Evolutionary conservation across 2,329 filamentous ascomycete genomes (phyloP), one percentile per base, ranked within the genome.

Genomic region (Simplicillium sp.): DNA sequence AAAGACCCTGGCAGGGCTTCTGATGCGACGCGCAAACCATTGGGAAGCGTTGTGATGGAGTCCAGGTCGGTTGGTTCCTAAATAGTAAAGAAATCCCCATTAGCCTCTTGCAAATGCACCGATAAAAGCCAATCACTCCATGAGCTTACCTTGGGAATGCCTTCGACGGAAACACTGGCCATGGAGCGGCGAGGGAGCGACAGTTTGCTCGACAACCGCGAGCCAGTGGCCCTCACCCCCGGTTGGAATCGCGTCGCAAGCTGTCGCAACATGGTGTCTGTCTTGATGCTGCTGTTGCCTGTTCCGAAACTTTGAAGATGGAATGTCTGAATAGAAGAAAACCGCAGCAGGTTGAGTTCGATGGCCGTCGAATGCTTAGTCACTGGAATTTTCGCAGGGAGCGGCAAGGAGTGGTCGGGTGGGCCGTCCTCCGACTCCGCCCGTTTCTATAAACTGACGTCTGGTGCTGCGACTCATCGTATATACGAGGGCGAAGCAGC

Each of bases 1-100:
- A 98, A 98, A 51, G 89, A 89, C 34, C 92, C 92, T 1, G 90
- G 89, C 11, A 97, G 75, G 42, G 89, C 88, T 61, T 98, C 92
- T 35, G 90, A 95, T 17, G 92, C 92, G 44, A 98, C 87, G 43
- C 90, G 86, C 49, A 98, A 69, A 56, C 92, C 92, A 73, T 98
- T 98, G 38, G 87, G 71, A 13, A 98, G 77, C 2, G 82, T 89
- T 7, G 89, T 94, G 54, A 97, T 82, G 50, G 83, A 72, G 61
- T 96, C 87, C 53, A 95, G 77, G 48, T 95, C 87, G 37, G 81
- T 82, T 12, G 87, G 87, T 57, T 97, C 89, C 62, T 64, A 20
- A 13, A 18, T 13, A 29, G 9, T 17, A 11, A 29, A 18, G 7
- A 15, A 18, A 6, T 14, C 4, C 11, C 13, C 7, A 6, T 35